Evolutionary conservation across 441 rosid species (phyloP).

Genomic region (Gossypium lobatum): DNA sequence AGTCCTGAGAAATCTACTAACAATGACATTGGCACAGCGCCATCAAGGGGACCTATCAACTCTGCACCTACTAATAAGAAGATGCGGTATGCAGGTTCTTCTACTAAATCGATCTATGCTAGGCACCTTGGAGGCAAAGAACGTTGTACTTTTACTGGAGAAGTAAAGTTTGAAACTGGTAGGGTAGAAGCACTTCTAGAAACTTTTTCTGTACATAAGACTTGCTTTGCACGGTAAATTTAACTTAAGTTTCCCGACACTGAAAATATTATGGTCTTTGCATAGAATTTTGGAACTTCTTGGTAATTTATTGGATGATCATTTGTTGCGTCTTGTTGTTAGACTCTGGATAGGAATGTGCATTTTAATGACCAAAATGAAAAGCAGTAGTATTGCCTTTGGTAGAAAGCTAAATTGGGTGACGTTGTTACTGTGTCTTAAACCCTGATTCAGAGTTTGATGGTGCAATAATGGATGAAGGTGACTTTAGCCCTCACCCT

Average conservation of each 20-base stretch:
- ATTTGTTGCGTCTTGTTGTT: neutral
- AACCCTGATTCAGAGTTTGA: conserved; percentile 13
- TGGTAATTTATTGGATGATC: neutral
- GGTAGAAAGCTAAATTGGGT: neutral
- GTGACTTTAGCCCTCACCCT: neutral
- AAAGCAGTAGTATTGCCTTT: neutral
- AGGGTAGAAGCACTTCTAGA: neutral
- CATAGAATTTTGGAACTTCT: neutral
- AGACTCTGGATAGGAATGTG: neutral
- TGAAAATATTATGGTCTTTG: neutral
- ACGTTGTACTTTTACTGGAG: conserved; percentile 8
- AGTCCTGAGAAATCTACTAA: conserved; percentile 31
- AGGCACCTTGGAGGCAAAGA: neutral
- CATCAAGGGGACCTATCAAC: conserved; percentile 12
- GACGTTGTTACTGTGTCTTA: neutral
- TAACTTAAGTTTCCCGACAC: neutral
- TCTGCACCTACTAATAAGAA: conserved; percentile 12
- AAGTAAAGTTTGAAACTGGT: conserved; percentile 18
- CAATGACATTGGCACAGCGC: conserved; percentile 13
- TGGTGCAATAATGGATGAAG: neutral
- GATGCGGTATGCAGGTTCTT: neutral
- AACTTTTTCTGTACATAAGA: neutral
- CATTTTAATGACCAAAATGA: neutral
- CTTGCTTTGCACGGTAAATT: neutral
- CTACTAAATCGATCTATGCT: neutral